Evolutionary conservation across 148 eudicot genomes (phyloP), one percentile per base, ranked within the genome.

Genomic region (Rhododendron molle): DNA sequence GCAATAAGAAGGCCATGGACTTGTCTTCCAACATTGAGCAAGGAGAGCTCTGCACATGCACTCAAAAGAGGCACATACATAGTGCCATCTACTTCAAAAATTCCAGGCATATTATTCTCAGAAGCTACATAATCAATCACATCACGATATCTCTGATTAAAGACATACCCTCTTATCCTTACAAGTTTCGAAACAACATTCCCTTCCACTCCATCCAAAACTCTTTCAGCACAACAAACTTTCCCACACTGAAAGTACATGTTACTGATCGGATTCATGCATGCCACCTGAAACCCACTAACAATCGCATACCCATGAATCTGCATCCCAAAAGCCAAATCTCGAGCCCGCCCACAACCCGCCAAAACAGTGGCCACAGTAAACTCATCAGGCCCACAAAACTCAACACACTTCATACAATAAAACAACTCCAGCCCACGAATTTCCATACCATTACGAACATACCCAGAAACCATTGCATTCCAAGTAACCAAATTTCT

Each of bases 401-500:
- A 78, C 32, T 89, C 91, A 6, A 49, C 26, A 79, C 87, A 87
- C 81, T 83, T 89, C 91, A 89, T 89, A 36, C 6, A 5, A 69
- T 79, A 58, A 85, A 89, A 89, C 58, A 89, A 46, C 9, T 69
- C 81, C 82, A 89, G 82, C 83, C 88, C 91, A 54, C 36, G 44
- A 69, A 15, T 7, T 28, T 85, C 86, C 86, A 79, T n/a, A 20
- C 85, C 88, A 36, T 84, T 89, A 46, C 44, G 88, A 44, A 87
- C 85, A 86, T 49, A 89, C 81, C 91, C 89, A 76, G 88, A 60
- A 47, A 87, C 26, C 89, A 89, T 86, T 34, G 89, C 89, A 85
- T 89, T 89, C 91, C 91, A 89, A 30, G 89, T 85, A 71, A 89
- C 89, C 87, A 80, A 80, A 85, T 87, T 87, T 47, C 88, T 80